phyloP scores from a whole-genome alignment of 805 yeast species.

The Wickerhamomyces hampshirensis region DNA sequence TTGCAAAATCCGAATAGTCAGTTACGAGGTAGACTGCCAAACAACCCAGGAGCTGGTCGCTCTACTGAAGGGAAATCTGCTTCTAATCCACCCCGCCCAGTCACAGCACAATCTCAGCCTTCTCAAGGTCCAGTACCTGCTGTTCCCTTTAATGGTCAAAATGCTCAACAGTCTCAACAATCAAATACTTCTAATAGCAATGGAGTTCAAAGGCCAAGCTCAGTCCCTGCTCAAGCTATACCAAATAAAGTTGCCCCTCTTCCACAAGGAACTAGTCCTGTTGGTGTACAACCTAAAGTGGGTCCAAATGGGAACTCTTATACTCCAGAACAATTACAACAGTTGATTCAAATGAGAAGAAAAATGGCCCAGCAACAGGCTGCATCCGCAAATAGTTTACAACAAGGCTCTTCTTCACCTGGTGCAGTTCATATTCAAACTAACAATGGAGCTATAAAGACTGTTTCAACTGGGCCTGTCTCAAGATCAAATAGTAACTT shows the following conservation, averaged over 20 bases:
- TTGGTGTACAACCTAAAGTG: conserved; percentile 6
- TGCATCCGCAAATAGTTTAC: conserved; percentile 14
- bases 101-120: neutral
- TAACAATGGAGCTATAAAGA: neutral
- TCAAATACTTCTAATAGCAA: conserved; percentile 5
- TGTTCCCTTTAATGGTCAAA: conserved; percentile 2
- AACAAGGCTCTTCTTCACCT: conserved; percentile 13
- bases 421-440: conserved; percentile 7
- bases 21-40: conserved; percentile 1
- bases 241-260: conserved; percentile 2
- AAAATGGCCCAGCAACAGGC: conserved; percentile 15
- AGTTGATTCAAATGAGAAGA: conserved; percentile 39
- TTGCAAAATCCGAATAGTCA: conserved; percentile 33
- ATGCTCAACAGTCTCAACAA: conserved; percentile 3
- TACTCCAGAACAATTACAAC: conserved; percentile 58
- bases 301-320: conserved; percentile 51
- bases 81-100: neutral
- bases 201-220: conserved; percentile 12
- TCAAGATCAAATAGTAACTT: conserved; percentile 22
- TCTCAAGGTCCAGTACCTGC: conserved; percentile 1
- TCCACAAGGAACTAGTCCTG: conserved; percentile 3
- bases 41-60: conserved; percentile 2
- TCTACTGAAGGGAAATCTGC: conserved; percentile 5
- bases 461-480: neutral
- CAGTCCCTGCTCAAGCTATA: conserved; percentile 12